Evolutionary conservation across 192 early-diverging fungal species (phyloP), one percentile per base, ranked within the genome.

Genomic region (Coemansia sp.): DNA sequence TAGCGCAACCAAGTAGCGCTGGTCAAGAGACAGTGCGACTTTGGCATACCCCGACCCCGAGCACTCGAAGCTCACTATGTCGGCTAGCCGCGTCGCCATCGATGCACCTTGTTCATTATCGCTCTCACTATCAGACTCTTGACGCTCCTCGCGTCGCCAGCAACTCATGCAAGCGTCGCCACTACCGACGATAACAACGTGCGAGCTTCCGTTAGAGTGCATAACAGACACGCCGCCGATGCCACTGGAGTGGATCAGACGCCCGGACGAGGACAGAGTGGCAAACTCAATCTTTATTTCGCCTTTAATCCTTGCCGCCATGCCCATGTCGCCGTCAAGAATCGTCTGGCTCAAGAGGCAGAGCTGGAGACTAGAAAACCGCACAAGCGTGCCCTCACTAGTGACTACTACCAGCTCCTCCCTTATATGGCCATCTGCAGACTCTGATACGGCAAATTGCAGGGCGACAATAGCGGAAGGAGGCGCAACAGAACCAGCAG

Each of bases 371-470:
- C 66, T 65, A 1, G 70, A 68, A 38, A 84, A 84, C 44, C 82
- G 74, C 61, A 79, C 71, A 2, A 79, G 68, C 3, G 51, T 63
- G 18, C 71, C 74, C 24, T 49, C 27, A 6, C 40, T 43, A 34
- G 54, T 61, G 8, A 69, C 73, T 33, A 79, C 54, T 20, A 77
- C 75, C 43, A 84, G 77, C 74, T 79, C 82, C 33, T 78, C 71
- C 3, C 60, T 60, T 64, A 4, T 20, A 7, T 22, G 34, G 6
- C 20, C 55, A 12, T 44, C 66, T 2, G 13, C 27, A 2, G 55
- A 33, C n/a, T 31, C 46, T 12, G 67, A 59, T 16, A 47, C 65
- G 0, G 77, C 60, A 63, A 84, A 78, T 9, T 62, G 61, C 22
- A 76, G 60, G 3, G 68, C 82, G 9, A 33, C 47, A 18, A 77